Conservation (phyloP, 2,329 filamentous ascomycete species). For the Aspergillus brasiliensis region DNA sequence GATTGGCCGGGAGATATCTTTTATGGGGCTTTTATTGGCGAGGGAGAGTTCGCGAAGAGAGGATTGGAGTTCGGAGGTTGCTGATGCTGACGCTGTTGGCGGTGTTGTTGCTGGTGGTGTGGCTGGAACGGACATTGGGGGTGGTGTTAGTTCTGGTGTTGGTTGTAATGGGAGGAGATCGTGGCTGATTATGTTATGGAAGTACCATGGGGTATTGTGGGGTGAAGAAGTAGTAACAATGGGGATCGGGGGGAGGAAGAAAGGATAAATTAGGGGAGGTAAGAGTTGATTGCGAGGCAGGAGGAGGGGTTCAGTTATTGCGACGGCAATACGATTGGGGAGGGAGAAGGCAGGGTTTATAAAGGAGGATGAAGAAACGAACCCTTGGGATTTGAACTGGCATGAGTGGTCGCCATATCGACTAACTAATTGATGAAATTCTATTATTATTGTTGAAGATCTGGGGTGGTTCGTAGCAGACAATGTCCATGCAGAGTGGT, state of each 20-base stretch:
- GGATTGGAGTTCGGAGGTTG: conserved; percentile 34
- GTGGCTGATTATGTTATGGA: neutral
- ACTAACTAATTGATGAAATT: neutral
- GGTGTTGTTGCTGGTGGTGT: neutral
- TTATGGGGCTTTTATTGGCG: conserved; percentile 31
- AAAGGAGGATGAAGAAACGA: no score
- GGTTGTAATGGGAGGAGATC: neutral
- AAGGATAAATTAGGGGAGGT: no score
- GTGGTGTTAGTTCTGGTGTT: conserved; percentile 10
- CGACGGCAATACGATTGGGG: no score
- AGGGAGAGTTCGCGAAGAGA: conserved; percentile 35
- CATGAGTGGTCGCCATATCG: neutral
- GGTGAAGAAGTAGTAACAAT: neutral
- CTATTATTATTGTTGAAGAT: neutral
- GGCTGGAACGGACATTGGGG: conserved; percentile 21
- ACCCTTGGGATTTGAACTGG: neutral
- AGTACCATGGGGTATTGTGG: neutral
- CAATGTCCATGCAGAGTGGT: neutral
- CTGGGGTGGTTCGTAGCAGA: neutral
- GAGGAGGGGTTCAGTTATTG: no score
- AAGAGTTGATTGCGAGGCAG: no score
- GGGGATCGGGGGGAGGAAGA: conserved; percentile 6
- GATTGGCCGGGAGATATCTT: conserved; percentile 26
- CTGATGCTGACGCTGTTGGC: neutral
- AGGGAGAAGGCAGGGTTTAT: no score